Base-by-base conservation (phyloP, 345 rosid genomes). In the Passiflora organensis region DNA sequence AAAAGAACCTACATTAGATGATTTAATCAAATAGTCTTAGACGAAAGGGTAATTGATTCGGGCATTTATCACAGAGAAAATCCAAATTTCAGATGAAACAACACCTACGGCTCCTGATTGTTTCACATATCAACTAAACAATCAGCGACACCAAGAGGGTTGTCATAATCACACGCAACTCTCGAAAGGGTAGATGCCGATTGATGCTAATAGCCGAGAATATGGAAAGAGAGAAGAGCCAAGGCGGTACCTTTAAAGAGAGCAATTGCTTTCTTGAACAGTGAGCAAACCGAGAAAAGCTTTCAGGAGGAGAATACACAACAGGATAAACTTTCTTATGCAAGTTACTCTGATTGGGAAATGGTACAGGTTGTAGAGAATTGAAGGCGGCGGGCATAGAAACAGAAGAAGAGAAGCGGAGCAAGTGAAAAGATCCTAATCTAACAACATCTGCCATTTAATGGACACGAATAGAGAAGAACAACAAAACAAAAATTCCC, bases 391-490 rank as follows among this genome's bases (percentile, higher is more conserved):
- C 48, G 51, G 71, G 56, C 21, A 80, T 36, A n/a, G n/a, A n/a
- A n/a, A n/a, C n/a, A 38, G 69, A 68, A n/a, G n/a, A n/a, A 19
- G 89, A 66, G 51, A 74, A 66, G 58, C 78, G 65, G 66, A 77
- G 70, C 1, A 81, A 71, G 47, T 64, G 74, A 38, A 63, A 55
- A 6, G 80, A 69, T 32, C 75, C 62, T n/a, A 75, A 69, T 55
- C 71, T 48, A 63, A 80, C 56, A 70, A 67, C 85, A 74, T 78
- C 89, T 47, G 87, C 91, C 95, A 87, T 87, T 56, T 63, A 71
- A 53, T 38, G 42, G n/a, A n/a, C n/a, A n/a, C n/a, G n/a, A n/a
- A 25, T 10, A 46, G 1, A 21, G 1, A 6, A 1, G 4, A 2
- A 5, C 9, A 37, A 54, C 16, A 18, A 47, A 12, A 2, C 5